Evolutionary conservation across 2,329 filamentous ascomycete species (phyloP), one percentile per base, ranked within the genome.

Genomic region (Dactylella cylindrospora): DNA sequence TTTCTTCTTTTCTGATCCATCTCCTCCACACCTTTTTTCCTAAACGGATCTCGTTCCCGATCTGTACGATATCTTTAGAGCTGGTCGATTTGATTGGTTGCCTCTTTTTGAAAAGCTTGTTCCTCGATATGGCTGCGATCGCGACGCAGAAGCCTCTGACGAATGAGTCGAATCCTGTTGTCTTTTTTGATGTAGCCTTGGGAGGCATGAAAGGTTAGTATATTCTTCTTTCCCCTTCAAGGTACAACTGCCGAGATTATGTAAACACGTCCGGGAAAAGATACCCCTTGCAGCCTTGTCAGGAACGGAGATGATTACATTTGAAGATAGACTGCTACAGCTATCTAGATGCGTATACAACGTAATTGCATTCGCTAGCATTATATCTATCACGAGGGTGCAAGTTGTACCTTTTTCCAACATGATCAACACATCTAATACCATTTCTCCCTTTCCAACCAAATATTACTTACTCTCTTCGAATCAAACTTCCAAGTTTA

Each of bases 101-200:
- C n/a, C n/a, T n/a, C n/a, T n/a, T n/a, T n/a, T n/a, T n/a, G n/a
- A n/a, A n/a, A n/a, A n/a, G n/a, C n/a, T n/a, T n/a, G n/a, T n/a
- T n/a, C n/a, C n/a, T n/a, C n/a, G n/a, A 35, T 4, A 62, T 62
- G 57, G 49, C 57, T n/a, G 36, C 57, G 13, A 43, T 54, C 44
- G 43, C 32, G 29, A 62, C 57, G 41, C 41, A 62, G 31, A 62
- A 44, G 29, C 57, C 57, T 31, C 22, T 54, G 31, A 36, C 49
- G 15, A 62, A 62, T 22, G 22, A 49, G 25, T 47, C 43, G 29
- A 62, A 62, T 31, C 57, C 64, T 20, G 72, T 79, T 69, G 82
- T 85, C 67, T 87, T 90, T 76, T 88, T 89, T 73, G 86, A 90
- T 73, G 81, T 89, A 61, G 86, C 86, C 3, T 77, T 93, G 54